Percentiles rank a stretch among this genome's conserved stretches.
Evolutionary conservation across 768 basidiomycete genomes (phyloP).

Genomic region (Russula compacta): DNA sequence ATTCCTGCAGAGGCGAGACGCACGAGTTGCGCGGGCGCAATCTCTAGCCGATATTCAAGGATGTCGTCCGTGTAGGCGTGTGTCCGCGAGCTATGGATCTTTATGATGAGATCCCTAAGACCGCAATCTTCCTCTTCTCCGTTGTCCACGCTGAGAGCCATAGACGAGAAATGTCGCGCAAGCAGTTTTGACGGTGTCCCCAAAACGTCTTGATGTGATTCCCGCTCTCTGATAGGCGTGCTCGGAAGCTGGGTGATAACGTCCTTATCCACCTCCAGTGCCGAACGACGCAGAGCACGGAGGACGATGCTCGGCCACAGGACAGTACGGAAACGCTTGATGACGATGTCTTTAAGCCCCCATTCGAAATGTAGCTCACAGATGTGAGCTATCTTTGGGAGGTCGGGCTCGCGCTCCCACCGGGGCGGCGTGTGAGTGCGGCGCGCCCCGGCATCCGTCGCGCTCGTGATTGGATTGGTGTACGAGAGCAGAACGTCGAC

Average conservation of each 20-base stretch:
- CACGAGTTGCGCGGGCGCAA: conserved; percentile 60
- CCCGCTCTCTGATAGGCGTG: conserved; percentile 4
- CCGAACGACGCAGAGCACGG: conserved; percentile 58
- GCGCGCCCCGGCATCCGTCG: conserved; percentile 38
- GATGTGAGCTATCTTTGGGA: conserved; percentile 60
- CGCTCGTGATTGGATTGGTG: conserved; percentile 66
- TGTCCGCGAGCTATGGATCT: conserved; percentile 54
- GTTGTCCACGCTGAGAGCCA: conserved; percentile 28
- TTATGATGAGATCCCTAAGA: conserved; percentile 43
- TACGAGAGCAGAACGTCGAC: conserved; percentile 72
- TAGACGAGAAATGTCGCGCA: conserved; percentile 43
- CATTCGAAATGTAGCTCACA: conserved; percentile 91
- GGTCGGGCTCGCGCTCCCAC: conserved; percentile 53
- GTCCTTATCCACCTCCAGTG: conserved; percentile 27
- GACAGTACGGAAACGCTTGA: conserved; percentile 75
- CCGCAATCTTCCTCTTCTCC: conserved; percentile 29
- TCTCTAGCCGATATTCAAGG: conserved; percentile 73
- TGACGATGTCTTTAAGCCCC: conserved; percentile 76
- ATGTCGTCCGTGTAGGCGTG: conserved; percentile 65
- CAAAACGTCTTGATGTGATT: neutral
- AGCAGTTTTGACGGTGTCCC: conserved; percentile 47
- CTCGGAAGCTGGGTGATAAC: conserved; percentile 28
- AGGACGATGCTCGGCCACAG: conserved; percentile 72
- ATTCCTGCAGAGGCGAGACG: conserved; percentile 57
- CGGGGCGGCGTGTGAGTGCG: conserved; percentile 26